Evolutionary conservation across 2,329 filamentous ascomycete genomes (phyloP), one percentile per base, ranked within the genome.

Genomic region (Diaporthe longicolla): DNA sequence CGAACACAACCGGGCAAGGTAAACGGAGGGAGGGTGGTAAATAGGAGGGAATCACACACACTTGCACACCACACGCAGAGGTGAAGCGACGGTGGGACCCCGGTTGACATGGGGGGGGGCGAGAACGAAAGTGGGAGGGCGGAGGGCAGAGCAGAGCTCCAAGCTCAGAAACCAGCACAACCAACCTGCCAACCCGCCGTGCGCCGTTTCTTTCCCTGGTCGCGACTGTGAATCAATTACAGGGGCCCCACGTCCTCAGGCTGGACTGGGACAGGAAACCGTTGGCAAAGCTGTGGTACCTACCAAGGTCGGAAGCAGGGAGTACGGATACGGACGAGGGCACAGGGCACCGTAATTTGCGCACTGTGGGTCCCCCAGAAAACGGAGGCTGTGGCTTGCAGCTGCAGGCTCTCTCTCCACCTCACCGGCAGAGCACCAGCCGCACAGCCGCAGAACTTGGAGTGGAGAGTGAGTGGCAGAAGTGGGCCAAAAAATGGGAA

Each of bases 1-100:
- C 45, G 69, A 40, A 3, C 40, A 17, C 4, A 17, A 43, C 0
- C 6, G 15, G 40, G 70, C 45, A 68, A 63, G 74, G 68, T 59
- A 75, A 75, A 61, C 63, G 73, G 59, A 73, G 70, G 54, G 37
- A 54, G 65, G 43, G 73, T 61, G 72, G 73, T 73, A 75, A 75
- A 75, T 73, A 75, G 73, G 70, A 74, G 65, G 55, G 40, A 58
- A 58, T 59, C 54, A 58, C 29, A 71, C 54, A 35, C 43, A 35
- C 32, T 4, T 26, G 17, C 26, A 57, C 54, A 57, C 45, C 40
- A 43, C 40, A 43, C 40, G 19, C 40, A 43, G 7, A n/a, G 45
- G 19, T 48, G 45, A 48, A n/a, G 45, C 19, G 19, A 48, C 45
- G 45, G 45, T 10, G 45, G 45, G 45, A 50, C 21, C 9, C 19